Evolutionary conservation across 1,139 yeast species (phyloP).

Genomic region (Eremothecium sinecaudum): DNA sequence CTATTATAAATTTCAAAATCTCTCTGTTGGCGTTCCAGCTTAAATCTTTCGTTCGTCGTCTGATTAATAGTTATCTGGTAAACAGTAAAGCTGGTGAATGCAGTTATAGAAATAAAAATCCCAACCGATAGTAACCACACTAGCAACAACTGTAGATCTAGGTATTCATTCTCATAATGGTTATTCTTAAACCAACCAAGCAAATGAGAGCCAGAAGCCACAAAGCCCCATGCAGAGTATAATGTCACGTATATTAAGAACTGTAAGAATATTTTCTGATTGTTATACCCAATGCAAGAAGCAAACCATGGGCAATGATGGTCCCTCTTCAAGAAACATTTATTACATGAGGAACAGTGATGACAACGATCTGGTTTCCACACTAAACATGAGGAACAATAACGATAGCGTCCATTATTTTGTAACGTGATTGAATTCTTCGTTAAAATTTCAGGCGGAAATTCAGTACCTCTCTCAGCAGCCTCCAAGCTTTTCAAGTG

Average conservation of each 20-base stretch:
- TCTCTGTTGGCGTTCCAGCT: constrained; percentile 44
- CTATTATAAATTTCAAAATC: constrained; percentile 38
- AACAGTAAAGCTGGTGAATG: constrained; percentile 52
- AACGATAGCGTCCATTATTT: constrained; percentile 40
- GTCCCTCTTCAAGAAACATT: constrained; percentile 70
- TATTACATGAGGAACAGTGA: constrained; percentile 68
- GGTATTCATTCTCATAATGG: constrained; percentile 33
- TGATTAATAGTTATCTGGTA: constrained; percentile 53
- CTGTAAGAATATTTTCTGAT: constrained; percentile 74
- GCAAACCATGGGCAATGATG: constrained; percentile 98
- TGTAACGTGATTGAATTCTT: constrained; percentile 34
- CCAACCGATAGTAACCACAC: constrained; percentile 51
- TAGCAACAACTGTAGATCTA: constrained; percentile 54
- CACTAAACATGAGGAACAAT: constrained; percentile 61
- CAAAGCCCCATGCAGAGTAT: constrained; percentile 38
- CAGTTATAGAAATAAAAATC: constrained; percentile 51
- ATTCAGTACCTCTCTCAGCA: constrained; percentile 26
- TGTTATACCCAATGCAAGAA: constrained; percentile 71
- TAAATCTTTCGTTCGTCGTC: constrained; percentile 80
- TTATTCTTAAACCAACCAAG: constrained; percentile 44
- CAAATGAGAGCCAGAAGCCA: constrained; percentile 36
- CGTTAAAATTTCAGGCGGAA: constrained; percentile 35
- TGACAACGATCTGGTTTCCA: constrained; percentile 96
- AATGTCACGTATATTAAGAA: constrained; percentile 51
- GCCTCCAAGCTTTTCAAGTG: constrained; percentile 23